Evolutionary conservation across 331 rosid genomes (phyloP).

Genomic region (Saraca asoca): DNA sequence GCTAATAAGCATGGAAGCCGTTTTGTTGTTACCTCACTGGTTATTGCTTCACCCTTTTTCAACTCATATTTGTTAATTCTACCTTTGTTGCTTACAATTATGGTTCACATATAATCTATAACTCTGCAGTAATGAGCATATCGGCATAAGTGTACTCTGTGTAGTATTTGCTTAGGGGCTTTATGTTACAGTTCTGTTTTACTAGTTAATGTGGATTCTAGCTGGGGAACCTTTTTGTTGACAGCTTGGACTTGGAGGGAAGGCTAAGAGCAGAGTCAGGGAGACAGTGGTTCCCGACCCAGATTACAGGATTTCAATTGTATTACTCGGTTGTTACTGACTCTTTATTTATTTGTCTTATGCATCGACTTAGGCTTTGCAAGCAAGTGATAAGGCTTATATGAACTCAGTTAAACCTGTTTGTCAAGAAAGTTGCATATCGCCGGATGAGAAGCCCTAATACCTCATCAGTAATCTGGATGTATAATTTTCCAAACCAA

Average conservation of each 20-base stretch:
- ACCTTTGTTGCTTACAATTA: constrained; percentile 3
- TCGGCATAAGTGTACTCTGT: not conserved
- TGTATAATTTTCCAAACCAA: not conserved
- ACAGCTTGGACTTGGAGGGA: constrained; percentile 80
- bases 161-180: not conserved
- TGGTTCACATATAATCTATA: constrained; percentile 13
- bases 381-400: constrained; percentile 2
- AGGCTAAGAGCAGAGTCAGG: constrained; percentile 38
- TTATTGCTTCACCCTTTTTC: constrained; percentile 41
- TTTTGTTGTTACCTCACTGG: constrained; percentile 68
- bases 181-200: constrained; percentile 20
- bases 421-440: not conserved
- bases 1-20: constrained; percentile 47
- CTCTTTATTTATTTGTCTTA: constrained; percentile 30
- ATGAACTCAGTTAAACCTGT: not conserved
- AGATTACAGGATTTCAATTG: constrained; percentile 88
- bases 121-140: not conserved
- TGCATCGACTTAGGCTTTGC: constrained; percentile 16
- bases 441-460: not conserved
- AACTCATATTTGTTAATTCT: constrained; percentile 10
- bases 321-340: constrained; percentile 68
- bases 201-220: constrained; percentile 18
- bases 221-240: constrained; percentile 39
- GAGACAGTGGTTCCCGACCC: constrained; percentile 89
- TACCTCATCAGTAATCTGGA: not conserved